A percentile compares a stretch with the other conserved stretches of the same genome.
These are phyloP conservation scores for Podospora didyma DNA, from an alignment of 495 filamentous ascomycete species.

Conservation along the genomic window DNA sequence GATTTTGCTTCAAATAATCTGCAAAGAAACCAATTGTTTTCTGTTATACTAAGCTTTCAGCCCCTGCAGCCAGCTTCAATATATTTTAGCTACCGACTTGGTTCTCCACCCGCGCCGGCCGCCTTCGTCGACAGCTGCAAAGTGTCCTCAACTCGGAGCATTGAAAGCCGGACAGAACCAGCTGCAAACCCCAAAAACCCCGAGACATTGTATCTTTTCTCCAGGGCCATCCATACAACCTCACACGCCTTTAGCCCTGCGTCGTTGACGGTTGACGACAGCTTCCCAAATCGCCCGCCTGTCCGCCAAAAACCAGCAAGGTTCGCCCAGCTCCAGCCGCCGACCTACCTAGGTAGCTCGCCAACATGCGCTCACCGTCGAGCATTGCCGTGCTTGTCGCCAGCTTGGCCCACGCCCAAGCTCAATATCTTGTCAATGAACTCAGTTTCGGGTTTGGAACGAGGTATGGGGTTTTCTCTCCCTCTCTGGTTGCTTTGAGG, in stretches of 20 bases:
- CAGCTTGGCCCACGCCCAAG: conserved; percentile 53
- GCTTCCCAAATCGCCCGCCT: too few relatives aligned
- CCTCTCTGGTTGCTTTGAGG: background rate
- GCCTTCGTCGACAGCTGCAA: conserved; percentile 10
- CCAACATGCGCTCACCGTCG: conserved; percentile 40
- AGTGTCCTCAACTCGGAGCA: conserved; percentile 17
- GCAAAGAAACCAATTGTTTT: background rate
- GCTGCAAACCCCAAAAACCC: background rate
- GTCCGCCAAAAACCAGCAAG: too few relatives aligned
- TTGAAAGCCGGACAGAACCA: background rate
- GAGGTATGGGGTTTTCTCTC: conserved; percentile 50
- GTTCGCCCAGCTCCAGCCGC: background rate
- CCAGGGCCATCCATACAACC: too few relatives aligned
- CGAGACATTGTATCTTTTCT: background rate
- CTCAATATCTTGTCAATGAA: conserved; percentile 53
- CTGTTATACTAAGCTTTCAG: background rate
- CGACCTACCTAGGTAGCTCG: background rate
- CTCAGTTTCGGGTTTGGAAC: conserved; percentile 74
- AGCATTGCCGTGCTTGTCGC: conserved; percentile 47
- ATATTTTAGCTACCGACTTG: background rate
- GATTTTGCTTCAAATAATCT: too few relatives aligned
- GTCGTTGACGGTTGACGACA: too few relatives aligned
- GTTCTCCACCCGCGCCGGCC: conserved; percentile 8
- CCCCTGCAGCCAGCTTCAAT: background rate
- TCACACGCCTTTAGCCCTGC: too few relatives aligned